Percentiles rank a stretch among this genome's conserved stretches.
Conservation (phyloP, 441 rosid genomes). For the Dalechampia spathulata region DNA sequence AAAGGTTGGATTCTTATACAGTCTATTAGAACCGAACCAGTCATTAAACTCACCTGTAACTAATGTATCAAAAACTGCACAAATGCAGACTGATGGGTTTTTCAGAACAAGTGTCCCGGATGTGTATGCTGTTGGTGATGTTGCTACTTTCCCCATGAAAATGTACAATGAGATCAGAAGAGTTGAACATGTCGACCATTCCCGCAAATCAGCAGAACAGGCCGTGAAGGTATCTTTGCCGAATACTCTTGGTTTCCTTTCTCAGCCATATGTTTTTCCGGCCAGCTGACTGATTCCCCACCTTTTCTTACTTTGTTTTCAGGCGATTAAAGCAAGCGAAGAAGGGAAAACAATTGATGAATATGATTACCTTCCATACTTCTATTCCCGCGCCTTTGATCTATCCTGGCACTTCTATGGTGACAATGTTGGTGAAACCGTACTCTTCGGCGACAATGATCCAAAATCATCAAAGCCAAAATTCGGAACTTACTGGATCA, state of each 20-base stretch:
- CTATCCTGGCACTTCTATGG: constrained; percentile 98
- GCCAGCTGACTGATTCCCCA: too few species aligned
- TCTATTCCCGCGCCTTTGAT: constrained; percentile 88
- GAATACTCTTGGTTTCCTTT: too few species aligned
- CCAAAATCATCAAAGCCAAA: constrained; percentile 55
- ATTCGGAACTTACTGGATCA: constrained; percentile 89
- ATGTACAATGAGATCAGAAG: constrained; percentile 78
- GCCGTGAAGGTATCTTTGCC: constrained; percentile 99
- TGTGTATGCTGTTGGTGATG: constrained; percentile 96
- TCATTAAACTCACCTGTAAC: too few species aligned
- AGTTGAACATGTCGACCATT: constrained; percentile 97
- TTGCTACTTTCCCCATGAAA: constrained; percentile 87
- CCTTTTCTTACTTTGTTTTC: constrained; percentile 5
- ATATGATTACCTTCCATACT: constrained; percentile 89
- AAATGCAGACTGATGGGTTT: constrained; percentile 76
- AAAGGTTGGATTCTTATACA: too few species aligned
- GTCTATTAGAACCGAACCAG: too few species aligned
- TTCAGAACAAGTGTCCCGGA: constrained; percentile 74
- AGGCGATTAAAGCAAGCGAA: constrained; percentile 76
- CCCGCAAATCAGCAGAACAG: constrained; percentile 98
- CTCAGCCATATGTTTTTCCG: too few species aligned
- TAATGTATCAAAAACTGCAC: neutral
- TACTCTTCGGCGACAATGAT: constrained; percentile 67
- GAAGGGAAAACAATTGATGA: constrained; percentile 61
- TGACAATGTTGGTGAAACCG: constrained; percentile 87